These are phyloP conservation scores for Allomyces macrogynus DNA, from an alignment of 192 early-diverging fungal species.

Conservation along the genomic window DNA sequence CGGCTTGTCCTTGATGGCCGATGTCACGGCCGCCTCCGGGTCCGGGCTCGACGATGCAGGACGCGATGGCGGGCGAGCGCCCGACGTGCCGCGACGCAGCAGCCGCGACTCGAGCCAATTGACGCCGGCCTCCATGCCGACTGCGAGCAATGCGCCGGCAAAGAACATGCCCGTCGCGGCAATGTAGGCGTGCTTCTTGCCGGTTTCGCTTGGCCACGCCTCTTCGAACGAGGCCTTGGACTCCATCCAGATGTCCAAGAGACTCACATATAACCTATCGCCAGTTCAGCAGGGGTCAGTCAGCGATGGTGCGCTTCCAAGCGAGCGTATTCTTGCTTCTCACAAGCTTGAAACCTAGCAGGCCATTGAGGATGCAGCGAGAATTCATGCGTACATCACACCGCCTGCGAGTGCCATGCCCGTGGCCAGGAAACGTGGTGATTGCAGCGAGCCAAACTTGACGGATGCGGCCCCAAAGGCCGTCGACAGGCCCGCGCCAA, in stretches of 20 bases:
- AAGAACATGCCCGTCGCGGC: slow-evolving; percentile 3
- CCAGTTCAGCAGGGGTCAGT: neutral
- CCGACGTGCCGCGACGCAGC: slow-evolving; percentile 2
- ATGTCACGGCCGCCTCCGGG: too few species aligned
- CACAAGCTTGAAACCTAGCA: too few species aligned
- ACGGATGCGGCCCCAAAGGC: neutral
- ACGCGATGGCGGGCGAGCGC: slow-evolving; percentile 1
- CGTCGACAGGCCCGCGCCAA: slow-evolving; percentile 5
- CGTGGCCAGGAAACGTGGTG: too few species aligned
- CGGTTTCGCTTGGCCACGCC: too few species aligned
- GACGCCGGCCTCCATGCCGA: slow-evolving; percentile 1
- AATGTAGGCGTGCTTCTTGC: neutral
- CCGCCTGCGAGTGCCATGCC: too few species aligned
- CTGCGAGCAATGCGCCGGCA: slow-evolving; percentile 1
- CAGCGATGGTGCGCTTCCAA: too few species aligned
- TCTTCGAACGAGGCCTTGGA: neutral
- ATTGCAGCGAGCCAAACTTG: too few species aligned
- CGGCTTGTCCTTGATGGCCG: too few species aligned
- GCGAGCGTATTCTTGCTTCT: too few species aligned
- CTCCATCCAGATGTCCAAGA: slow-evolving; percentile 2
- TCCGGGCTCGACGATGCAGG: too few species aligned
- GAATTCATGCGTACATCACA: too few species aligned
- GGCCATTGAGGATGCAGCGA: too few species aligned
- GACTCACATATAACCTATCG: slow-evolving; percentile 3
- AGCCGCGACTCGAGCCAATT: slow-evolving; percentile 4